A percentile compares a stretch with the other conserved stretches of the same genome.
Conservation (phyloP, 1,284 basidiomycete species). For the Filobasidium uniguttulatum region DNA sequence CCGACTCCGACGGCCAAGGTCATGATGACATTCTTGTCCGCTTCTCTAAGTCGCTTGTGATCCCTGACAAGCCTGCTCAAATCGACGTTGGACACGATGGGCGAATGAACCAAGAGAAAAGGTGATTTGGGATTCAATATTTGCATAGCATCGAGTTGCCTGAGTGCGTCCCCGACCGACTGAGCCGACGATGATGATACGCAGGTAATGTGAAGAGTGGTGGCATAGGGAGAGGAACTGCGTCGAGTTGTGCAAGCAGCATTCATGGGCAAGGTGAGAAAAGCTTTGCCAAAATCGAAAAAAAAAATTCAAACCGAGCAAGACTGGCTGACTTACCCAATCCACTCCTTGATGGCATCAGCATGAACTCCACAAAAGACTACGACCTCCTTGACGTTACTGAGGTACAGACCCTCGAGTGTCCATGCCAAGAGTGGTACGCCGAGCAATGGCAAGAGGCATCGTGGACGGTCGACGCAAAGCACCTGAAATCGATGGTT, state of each 20-base stretch:
- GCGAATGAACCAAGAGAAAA: slow-evolving; percentile 85
- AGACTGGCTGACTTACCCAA: slow-evolving; percentile 34
- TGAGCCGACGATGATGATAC: slow-evolving; percentile 77
- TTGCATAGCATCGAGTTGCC: slow-evolving; percentile 88
- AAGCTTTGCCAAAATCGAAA: not conserved
- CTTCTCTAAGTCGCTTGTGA: slow-evolving; percentile 74
- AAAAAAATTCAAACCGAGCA: too few species aligned
- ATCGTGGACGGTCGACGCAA: slow-evolving; percentile 67
- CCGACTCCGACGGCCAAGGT: slow-evolving; percentile 61
- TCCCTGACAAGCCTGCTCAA: slow-evolving; percentile 75
- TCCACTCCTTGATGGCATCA: slow-evolving; percentile 63
- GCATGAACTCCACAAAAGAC: slow-evolving; percentile 81
- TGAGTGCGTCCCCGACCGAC: slow-evolving; percentile 87
- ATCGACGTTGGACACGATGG: slow-evolving; percentile 84
- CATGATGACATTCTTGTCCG: slow-evolving; percentile 89
- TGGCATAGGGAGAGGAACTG: slow-evolving; percentile 37
- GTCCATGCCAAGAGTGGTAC: slow-evolving; percentile 90
- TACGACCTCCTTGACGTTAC: slow-evolving; percentile 90
- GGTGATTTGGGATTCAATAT: slow-evolving; percentile 67
- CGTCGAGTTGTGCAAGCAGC: too few species aligned
- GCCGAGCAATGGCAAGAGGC: slow-evolving; percentile 85
- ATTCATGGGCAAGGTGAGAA: too few species aligned
- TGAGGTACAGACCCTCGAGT: slow-evolving; percentile 78
- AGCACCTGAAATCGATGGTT: slow-evolving; percentile 83
- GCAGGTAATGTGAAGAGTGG: slow-evolving; percentile 70